Conservation (phyloP, 202 grass and related monocot species). For the Saccharum hybrid region DNA sequence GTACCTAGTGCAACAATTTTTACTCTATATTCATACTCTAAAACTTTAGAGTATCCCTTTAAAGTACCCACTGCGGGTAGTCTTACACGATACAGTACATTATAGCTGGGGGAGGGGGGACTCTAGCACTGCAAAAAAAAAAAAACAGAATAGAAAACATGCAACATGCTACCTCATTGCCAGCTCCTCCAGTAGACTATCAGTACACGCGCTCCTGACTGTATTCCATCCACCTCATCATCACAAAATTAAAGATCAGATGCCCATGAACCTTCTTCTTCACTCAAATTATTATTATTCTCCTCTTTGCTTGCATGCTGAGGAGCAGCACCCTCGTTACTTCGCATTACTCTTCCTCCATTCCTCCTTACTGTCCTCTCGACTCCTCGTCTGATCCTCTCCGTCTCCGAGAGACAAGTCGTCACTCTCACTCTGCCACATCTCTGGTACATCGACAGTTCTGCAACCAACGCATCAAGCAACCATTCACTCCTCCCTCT, state of each 20-base stretch:
- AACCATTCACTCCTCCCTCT: slow-evolving; percentile 20
- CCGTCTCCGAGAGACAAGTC: neutral
- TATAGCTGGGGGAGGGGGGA: slow-evolving; percentile 30
- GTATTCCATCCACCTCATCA: slow-evolving; percentile 40
- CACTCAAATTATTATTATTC: slow-evolving; percentile 27
- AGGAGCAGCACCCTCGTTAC: slow-evolving; percentile 49
- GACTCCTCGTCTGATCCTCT: neutral
- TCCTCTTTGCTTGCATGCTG: slow-evolving; percentile 34
- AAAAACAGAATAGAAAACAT: neutral
- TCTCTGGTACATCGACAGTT: neutral
- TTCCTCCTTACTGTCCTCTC: slow-evolving; percentile 30
- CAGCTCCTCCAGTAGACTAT: slow-evolving; percentile 40
- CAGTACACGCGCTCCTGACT: slow-evolving; percentile 8
- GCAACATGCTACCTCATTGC: slow-evolving; percentile 41
- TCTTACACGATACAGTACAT: neutral
- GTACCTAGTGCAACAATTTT: too few species aligned
- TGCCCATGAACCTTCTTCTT: neutral
- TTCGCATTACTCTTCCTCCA: slow-evolving; percentile 46
- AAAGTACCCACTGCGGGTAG: too few species aligned
- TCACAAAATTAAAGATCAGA: neutral
- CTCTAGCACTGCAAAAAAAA: neutral
- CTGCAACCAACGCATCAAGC: neutral
- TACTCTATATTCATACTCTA: too few species aligned
- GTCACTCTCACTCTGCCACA: slow-evolving; percentile 27
- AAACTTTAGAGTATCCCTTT: too few species aligned